A percentile compares a stretch with the other conserved stretches of the same genome.
Conservation (phyloP, 441 rosid genomes). For the Gossypium schwendimanii region DNA sequence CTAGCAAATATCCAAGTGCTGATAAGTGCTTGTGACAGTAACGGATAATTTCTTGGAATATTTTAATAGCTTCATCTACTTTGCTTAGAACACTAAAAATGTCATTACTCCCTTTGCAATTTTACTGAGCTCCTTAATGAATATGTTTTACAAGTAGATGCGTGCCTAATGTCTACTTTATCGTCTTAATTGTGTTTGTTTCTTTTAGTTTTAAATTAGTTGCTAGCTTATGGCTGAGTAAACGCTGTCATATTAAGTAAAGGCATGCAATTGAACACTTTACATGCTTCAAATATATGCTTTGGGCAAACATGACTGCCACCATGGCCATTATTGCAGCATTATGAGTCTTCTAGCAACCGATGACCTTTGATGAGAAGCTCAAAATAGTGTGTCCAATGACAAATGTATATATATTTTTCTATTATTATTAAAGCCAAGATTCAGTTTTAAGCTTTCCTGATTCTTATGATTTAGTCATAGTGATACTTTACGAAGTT, state of each 20-base stretch:
- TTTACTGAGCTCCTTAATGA: not conserved
- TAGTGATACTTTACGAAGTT: too few species aligned
- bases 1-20: not conserved
- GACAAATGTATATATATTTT: too few species aligned
- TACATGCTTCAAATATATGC: not conserved
- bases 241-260: not conserved
- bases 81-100: not conserved
- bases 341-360: too few species aligned
- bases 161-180: not conserved
- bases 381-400: too few species aligned
- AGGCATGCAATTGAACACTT: not conserved
- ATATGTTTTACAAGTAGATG: not conserved
- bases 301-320: not conserved
- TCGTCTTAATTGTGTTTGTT: not conserved
- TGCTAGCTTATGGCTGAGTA: not conserved
- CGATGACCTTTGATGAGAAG: too few species aligned
- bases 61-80: not conserved
- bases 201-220: not conserved
- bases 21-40: not conserved
- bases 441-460: too few species aligned
- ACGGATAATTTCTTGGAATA: not conserved
- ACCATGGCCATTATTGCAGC: too few species aligned
- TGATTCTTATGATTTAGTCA: too few species aligned
- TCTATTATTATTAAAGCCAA: too few species aligned
- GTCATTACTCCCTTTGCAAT: not conserved